These are phyloP conservation scores for Limonium bicolor DNA, from an alignment of 148 eudicot genomes.

Conservation along the genomic window DNA sequence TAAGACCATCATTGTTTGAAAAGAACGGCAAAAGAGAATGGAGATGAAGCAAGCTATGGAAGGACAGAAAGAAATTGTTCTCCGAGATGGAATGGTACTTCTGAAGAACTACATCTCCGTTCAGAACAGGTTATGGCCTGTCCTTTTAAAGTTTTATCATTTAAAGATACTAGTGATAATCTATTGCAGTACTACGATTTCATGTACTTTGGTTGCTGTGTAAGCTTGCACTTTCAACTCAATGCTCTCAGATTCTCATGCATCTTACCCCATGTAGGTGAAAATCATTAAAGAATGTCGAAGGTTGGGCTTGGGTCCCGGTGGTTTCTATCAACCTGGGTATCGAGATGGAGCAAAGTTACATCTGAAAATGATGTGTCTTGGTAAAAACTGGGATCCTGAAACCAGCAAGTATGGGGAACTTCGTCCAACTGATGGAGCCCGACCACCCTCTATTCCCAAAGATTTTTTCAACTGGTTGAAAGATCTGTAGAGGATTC, in stretches of 20 bases:
- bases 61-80: constrained; percentile 7
- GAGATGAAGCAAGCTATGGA: constrained; percentile 21
- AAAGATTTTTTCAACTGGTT: constrained; percentile 32
- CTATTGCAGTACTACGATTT: neutral
- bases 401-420: constrained; percentile 31
- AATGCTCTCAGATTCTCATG: no score
- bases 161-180: no score
- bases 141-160: no score
- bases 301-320: constrained; percentile 33
- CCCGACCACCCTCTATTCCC: constrained; percentile 56
- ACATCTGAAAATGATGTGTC: constrained; percentile 71
- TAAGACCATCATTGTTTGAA: constrained; percentile 26
- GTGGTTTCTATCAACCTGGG: constrained; percentile 70
- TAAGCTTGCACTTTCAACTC: no score
- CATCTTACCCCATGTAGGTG: constrained; percentile 25
- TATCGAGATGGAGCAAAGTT: constrained; percentile 50
- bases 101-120: constrained; percentile 35
- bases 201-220: no score
- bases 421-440: constrained; percentile 31
- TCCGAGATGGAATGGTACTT: constrained; percentile 74
- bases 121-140: constrained; percentile 79
- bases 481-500: constrained; percentile 35
- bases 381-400: constrained; percentile 83
- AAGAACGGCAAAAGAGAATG: constrained; percentile 37
- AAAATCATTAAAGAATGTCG: constrained; percentile 33